Conservation (phyloP, 2,329 filamentous ascomycete species). For the Apiospora kogelbergensis region DNA sequence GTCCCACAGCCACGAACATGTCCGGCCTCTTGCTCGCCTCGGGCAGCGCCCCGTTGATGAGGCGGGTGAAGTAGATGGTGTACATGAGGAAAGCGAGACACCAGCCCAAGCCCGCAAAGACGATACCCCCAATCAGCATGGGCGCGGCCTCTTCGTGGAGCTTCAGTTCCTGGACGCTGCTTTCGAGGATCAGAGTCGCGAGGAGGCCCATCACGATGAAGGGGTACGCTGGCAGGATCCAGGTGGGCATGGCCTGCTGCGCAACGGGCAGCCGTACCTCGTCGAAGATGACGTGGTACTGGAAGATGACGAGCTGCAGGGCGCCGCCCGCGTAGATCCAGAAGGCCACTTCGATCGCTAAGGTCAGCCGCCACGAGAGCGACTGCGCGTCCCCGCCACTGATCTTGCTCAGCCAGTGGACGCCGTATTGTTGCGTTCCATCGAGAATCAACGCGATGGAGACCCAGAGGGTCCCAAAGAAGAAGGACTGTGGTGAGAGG, state of each 20-base stretch:
- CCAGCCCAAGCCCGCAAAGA: conserved; percentile 52
- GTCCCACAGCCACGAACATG: conserved; percentile 53
- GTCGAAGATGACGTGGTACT: conserved; percentile 16
- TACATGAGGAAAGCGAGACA: conserved; percentile 50
- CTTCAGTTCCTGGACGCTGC: background rate
- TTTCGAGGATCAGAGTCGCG: conserved; percentile 34
- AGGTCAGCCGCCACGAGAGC: conserved; percentile 39
- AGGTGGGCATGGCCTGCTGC: conserved; percentile 46
- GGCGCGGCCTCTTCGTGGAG: conserved; percentile 35
- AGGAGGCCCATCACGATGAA: conserved; percentile 51
- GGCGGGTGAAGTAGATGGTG: conserved; percentile 47
- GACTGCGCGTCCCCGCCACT: background rate
- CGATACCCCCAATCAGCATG: conserved; percentile 46
- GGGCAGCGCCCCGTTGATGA: conserved; percentile 49
- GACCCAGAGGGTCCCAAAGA: conserved; percentile 58
- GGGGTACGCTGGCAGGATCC: conserved; percentile 52
- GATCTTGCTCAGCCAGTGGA: conserved; percentile 27
- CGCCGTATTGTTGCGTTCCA: conserved; percentile 61
- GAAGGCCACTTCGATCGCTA: conserved; percentile 40
- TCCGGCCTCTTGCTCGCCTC: conserved; percentile 43
- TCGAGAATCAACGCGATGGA: conserved; percentile 62
- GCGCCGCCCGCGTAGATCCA: conserved; percentile 45
- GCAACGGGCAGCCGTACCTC: conserved; percentile 40
- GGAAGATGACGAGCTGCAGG: conserved; percentile 13
- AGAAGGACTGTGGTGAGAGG: conserved; percentile 39